Conservation (phyloP, 2,329 filamentous ascomycete species). For the Microdochium trichocladiopsis region DNA sequence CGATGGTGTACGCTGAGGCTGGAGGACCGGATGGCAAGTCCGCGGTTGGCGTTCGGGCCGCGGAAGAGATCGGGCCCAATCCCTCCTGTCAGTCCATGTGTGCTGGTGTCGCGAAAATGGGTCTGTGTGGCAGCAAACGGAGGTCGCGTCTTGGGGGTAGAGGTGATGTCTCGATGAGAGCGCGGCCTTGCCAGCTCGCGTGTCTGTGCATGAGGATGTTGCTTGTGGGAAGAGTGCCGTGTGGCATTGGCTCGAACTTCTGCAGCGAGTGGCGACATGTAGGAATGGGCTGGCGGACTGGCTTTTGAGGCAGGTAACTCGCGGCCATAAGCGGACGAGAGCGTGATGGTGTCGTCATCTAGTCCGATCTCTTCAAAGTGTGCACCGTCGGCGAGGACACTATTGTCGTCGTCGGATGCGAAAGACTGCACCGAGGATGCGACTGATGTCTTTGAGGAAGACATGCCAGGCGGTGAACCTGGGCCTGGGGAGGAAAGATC, state of each 20-base stretch:
- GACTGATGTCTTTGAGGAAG: constrained; percentile 80
- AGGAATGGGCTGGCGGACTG: constrained; percentile 30
- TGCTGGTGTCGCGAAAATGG: constrained; percentile 38
- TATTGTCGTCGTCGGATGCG: constrained; percentile 64
- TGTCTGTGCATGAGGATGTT: neutral
- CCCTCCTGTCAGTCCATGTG: constrained; percentile 24
- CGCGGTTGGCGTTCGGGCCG: constrained; percentile 19
- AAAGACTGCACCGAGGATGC: constrained; percentile 83
- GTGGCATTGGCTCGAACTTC: neutral
- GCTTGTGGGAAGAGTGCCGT: neutral
- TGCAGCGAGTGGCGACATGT: neutral
- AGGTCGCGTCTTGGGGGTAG: constrained; percentile 27
- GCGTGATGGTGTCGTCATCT: constrained; percentile 53
- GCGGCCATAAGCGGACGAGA: constrained; percentile 23
- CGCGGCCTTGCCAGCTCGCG: constrained; percentile 8
- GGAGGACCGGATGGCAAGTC: constrained; percentile 29
- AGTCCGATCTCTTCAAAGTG: constrained; percentile 94
- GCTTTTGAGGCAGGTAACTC: constrained; percentile 31
- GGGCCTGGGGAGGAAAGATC: constrained; percentile 38
- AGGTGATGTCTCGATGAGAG: constrained; percentile 23
- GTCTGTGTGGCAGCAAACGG: constrained; percentile 37
- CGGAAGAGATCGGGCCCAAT: constrained; percentile 17
- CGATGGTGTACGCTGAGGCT: constrained; percentile 30
- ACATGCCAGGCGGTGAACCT: constrained; percentile 71
- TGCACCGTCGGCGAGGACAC: constrained; percentile 62